Conservation (phyloP, 169 alveolate genomes). For the Plasmodium reichenowi region DNA sequence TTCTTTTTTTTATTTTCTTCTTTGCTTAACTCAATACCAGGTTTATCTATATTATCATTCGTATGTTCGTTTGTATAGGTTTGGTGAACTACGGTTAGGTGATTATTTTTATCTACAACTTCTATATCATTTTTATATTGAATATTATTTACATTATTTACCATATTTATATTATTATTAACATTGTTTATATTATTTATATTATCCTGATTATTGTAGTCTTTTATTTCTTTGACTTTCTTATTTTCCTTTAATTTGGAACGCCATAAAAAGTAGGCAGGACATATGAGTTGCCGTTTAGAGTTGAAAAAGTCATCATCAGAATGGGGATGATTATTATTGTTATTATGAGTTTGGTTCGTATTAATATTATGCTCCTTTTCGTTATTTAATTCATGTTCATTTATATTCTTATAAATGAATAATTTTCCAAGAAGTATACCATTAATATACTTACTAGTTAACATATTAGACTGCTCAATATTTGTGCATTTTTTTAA, state of each 20-base stretch:
- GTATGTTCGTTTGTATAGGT: not conserved
- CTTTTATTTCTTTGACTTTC: not conserved
- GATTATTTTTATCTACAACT: too few relatives aligned
- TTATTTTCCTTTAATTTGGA: constrained; percentile 11
- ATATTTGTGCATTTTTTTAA: constrained; percentile 41
- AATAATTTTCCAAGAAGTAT: constrained; percentile 46
- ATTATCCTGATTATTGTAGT: too few relatives aligned
- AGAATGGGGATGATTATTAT: not conserved
- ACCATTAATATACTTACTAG: constrained; percentile 26
- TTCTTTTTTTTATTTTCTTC: not conserved
- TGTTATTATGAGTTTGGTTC: not conserved
- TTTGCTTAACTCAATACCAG: not conserved
- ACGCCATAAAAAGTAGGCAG: constrained; percentile 67
- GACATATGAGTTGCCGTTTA: constrained; percentile 32
- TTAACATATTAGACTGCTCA: constrained; percentile 50
- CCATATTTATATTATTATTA: not conserved
- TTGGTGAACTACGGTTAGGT: too few relatives aligned
- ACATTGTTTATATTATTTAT: not conserved
- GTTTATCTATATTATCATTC: not conserved
- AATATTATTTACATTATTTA: not conserved
- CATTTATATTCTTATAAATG: constrained; percentile 5
- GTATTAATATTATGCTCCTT: not conserved
- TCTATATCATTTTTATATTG: not conserved
- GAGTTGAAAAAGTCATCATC: constrained; percentile 45
- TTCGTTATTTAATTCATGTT: not conserved